Percentiles rank a stretch among this genome's conserved stretches.
Conservation (phyloP, 768 basidiomycete species). For the Hysterangium stoloniferum region DNA sequence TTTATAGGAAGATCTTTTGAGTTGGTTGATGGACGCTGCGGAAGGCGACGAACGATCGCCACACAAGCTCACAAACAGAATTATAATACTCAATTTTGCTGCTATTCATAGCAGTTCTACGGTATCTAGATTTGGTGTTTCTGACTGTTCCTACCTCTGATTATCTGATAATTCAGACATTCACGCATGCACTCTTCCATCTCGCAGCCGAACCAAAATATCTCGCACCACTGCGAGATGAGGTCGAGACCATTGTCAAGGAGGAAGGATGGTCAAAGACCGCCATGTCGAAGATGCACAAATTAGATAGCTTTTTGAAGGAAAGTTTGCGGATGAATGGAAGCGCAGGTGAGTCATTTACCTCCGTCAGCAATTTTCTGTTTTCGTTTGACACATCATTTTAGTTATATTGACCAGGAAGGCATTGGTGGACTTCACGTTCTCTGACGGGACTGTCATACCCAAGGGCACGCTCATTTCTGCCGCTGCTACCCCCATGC, state of each 20-base stretch:
- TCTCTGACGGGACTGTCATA: conserved; percentile 10
- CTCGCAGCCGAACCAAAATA: conserved; percentile 31
- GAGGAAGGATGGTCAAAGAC: conserved; percentile 32
- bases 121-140: conserved; percentile 6
- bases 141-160: background rate
- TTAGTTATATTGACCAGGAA: conserved; percentile 7
- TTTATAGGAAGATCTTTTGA: conserved; percentile 36
- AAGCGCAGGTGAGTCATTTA: conserved; percentile 1
- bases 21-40: conserved; percentile 37
- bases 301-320: conserved; percentile 39
- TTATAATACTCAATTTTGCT: conserved; percentile 19
- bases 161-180: conserved; percentile 21
- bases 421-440: conserved; percentile 6
- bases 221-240: conserved; percentile 31
- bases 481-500: background rate
- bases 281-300: conserved; percentile 32
- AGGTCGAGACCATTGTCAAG: conserved; percentile 32
- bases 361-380: too few species aligned
- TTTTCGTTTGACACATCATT: background rate
- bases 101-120: conserved; percentile 17
- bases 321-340: conserved; percentile 1
- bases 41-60: conserved; percentile 25
- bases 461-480: conserved; percentile 9
- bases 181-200: conserved; percentile 31
- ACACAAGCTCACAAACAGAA: conserved; percentile 23